Base-by-base conservation (phyloP, 75 land plant genomes). In the Cryptomeria japonica region DNA sequence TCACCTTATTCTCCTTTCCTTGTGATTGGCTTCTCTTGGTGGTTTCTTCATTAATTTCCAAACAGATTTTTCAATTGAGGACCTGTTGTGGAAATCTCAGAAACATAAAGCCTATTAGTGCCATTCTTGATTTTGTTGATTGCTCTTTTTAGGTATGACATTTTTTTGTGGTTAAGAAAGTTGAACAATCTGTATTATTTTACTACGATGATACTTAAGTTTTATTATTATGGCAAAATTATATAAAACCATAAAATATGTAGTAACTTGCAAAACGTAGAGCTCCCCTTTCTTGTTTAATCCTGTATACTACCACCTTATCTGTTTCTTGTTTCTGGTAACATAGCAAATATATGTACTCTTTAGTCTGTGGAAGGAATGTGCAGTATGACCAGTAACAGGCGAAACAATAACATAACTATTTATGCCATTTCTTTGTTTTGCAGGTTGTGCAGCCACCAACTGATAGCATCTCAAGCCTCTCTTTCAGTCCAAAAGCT, bases 401-500 rank as follows among this genome's bases (percentile, higher is more conserved):
- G 49, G n/a, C 16, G 46, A 82, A 44, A 82, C 32, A 46, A n/a
- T 82, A 82, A 82, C 49, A 82, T 8, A 41, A 82, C 15, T 46
- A 82, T 46, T n/a, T 82, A 11, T n/a, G 84, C 51, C 8, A 28
- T 11, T 82, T 34, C 46, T 82, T 46, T 82, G 53, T 61, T 47
- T 83, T 75, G 64, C 90, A 95, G 96, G 93, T 95, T 28, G 85
- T 75, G n/a, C 93, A 93, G 34, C 91, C 95, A 13, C 96, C 96
- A 18, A 90, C 87, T 41, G 96, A 95, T 87, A 92, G 96, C 38
- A 92, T 95, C 47, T 94, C 95, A 44, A 93, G 96, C 86, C 92
- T 95, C 7, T 88, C 90, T 84, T 95, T 94, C 87, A 94, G 96
- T 88, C 94, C 94, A 28, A 95, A 94, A 86, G 94, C 90, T 3